These are phyloP conservation scores for Brassica rapa DNA, from an alignment of 345 rosid genomes.

Conservation along the genomic window DNA sequence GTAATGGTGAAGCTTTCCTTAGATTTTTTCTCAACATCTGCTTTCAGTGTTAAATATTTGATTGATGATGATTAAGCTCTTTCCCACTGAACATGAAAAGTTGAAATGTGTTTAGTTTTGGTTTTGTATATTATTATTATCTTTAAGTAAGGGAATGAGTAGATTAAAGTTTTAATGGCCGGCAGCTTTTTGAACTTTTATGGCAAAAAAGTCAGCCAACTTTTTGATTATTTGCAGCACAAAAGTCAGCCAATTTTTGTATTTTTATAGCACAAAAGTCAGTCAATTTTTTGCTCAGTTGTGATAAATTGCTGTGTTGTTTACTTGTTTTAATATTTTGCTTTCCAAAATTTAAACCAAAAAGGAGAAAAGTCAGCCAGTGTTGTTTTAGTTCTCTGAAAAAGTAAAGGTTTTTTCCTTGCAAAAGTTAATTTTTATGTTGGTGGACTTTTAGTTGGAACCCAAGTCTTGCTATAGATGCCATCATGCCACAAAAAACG, in stretches of 20 bases:
- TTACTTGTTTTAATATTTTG: not conserved
- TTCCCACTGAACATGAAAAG: not conserved
- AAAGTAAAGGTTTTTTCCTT: not conserved
- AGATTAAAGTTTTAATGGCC: not conserved
- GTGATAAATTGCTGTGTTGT: not conserved
- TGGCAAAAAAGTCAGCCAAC: not conserved
- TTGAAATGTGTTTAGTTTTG: not conserved
- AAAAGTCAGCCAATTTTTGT: not conserved
- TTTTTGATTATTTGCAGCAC: not conserved
- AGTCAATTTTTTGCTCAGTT: not conserved
- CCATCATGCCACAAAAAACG: not conserved
- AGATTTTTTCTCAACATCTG: not conserved
- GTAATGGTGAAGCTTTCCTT: conserved; percentile 4
- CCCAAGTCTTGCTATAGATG: not conserved
- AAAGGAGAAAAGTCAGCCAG: not conserved
- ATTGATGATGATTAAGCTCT: not conserved
- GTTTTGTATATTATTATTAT: not conserved
- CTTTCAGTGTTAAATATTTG: not conserved
- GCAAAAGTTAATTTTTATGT: not conserved
- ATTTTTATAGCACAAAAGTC: not conserved
- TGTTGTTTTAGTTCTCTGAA: not conserved
- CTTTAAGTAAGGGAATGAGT: not conserved
- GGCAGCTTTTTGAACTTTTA: not conserved
- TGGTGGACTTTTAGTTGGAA: not conserved
- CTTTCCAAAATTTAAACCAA: not conserved